These are phyloP conservation scores for Starmerella lactis-condensi DNA, from an alignment of 805 yeast genomes.

Conservation along the genomic window DNA sequence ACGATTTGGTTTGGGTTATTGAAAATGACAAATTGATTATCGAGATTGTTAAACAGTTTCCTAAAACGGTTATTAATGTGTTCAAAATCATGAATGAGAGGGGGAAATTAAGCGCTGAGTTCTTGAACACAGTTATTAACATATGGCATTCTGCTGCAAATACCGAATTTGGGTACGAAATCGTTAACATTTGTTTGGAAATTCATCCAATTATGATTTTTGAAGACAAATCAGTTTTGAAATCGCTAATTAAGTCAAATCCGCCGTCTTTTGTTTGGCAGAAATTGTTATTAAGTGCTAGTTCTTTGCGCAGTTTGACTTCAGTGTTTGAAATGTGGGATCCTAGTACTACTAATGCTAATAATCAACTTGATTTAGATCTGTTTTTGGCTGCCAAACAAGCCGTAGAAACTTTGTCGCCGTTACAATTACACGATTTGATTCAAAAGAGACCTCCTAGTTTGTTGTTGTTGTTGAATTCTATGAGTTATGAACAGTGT, in stretches of 20 bases:
- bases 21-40: constrained; percentile 6
- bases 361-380: neutral
- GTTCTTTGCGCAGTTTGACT: neutral
- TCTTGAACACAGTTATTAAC: constrained; percentile 1
- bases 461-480: neutral
- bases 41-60: constrained; percentile 2
- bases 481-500: neutral
- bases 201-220: constrained; percentile 5
- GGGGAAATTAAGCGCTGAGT: constrained; percentile 1
- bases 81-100: constrained; percentile 1
- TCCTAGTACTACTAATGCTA: constrained; percentile 1
- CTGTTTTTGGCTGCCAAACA: neutral
- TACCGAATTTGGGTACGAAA: constrained; percentile 2
- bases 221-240: neutral
- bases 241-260: neutral
- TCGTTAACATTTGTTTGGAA: constrained; percentile 2
- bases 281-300: neutral
- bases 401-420: neutral
- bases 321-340: neutral
- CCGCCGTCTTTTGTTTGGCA: neutral
- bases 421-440: neutral
- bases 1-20: constrained; percentile 3
- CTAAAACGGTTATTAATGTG: constrained; percentile 2
- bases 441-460: neutral
- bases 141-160: neutral